These are phyloP conservation scores for Ceriops zippeliana DNA, from an alignment of 345 rosid species.

Conservation along the genomic window DNA sequence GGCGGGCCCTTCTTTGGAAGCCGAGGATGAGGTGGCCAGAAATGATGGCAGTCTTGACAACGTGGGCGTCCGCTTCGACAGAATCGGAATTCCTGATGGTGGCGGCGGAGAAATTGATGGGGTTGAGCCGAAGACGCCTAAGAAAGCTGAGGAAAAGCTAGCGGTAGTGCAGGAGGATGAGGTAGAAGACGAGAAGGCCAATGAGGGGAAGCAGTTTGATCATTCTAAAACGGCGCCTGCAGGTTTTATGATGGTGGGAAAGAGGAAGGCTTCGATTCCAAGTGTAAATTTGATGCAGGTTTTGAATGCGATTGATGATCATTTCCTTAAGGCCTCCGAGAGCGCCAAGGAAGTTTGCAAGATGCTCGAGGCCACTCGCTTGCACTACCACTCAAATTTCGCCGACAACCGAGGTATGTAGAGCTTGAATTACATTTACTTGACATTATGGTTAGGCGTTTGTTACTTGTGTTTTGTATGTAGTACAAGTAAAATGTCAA, in stretches of 20 bases:
- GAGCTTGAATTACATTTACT: background rate
- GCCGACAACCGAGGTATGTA: constrained; percentile 76
- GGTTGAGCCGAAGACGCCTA: constrained; percentile 58
- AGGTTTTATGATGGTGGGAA: constrained; percentile 43
- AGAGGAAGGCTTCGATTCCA: constrained; percentile 20
- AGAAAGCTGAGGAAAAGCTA: constrained; percentile 36
- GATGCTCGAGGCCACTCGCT: constrained; percentile 84
- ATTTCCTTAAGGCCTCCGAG: constrained; percentile 78
- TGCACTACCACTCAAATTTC: constrained; percentile 93
- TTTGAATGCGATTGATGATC: constrained; percentile 68
- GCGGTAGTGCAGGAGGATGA: constrained; percentile 13
- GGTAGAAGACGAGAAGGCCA: constrained; percentile 26
- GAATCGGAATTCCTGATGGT: constrained; percentile 5
- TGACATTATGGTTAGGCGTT: background rate
- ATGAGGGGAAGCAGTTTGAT: constrained; percentile 42
- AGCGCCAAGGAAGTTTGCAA: constrained; percentile 78
- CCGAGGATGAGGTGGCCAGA: constrained; percentile 24
- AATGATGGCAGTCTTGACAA: constrained; percentile 10
- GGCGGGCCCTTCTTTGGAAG: constrained; percentile 54
- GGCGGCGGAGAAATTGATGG: constrained; percentile 17
- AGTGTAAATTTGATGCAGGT: constrained; percentile 61
- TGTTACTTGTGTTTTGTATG: background rate
- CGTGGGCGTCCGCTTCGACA: constrained; percentile 12
- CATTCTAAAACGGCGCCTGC: constrained; percentile 61
- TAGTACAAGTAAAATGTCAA: background rate